Evolutionary conservation across 2,329 filamentous ascomycete genomes (phyloP).

Genomic region (Colletotrichum navitas): DNA sequence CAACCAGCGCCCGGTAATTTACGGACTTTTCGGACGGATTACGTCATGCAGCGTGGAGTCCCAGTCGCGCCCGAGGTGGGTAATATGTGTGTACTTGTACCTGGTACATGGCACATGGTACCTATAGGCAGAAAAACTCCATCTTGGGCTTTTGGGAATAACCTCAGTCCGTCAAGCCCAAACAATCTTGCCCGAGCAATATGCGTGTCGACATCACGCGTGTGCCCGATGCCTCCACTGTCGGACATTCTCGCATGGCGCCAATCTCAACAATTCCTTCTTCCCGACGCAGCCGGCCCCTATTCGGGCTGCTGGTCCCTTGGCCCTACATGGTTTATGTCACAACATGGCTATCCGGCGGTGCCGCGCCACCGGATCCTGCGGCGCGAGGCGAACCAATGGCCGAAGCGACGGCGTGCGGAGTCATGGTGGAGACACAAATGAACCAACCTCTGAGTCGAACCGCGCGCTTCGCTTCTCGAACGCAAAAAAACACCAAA

Average conservation of each 20-base stretch:
- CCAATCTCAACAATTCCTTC: neutral
- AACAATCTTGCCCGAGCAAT: neutral
- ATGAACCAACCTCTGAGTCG: neutral
- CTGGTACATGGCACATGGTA: too few relatives aligned
- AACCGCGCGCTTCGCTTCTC: neutral
- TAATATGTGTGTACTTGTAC: too few relatives aligned
- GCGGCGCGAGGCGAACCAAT: slow-evolving; percentile 20
- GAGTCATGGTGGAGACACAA: slow-evolving; percentile 32
- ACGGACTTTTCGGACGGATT: neutral
- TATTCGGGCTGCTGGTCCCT: neutral
- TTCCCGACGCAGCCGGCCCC: neutral
- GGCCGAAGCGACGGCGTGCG: neutral
- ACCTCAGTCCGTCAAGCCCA: slow-evolving; percentile 4
- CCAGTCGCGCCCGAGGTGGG: neutral
- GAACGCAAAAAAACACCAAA: too few relatives aligned
- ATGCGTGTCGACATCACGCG: neutral
- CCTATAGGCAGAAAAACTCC: too few relatives aligned
- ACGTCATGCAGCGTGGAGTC: slow-evolving; percentile 11
- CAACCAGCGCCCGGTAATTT: neutral
- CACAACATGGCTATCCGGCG: too few relatives aligned
- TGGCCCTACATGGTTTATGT: too few relatives aligned
- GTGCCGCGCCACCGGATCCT: slow-evolving; percentile 28
- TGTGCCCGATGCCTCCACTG: neutral
- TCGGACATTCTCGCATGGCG: neutral
- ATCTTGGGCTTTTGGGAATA: slow-evolving; percentile 7